phyloP scores from a whole-genome alignment of 306 rosid species.

The Medicago truncatula region DNA sequence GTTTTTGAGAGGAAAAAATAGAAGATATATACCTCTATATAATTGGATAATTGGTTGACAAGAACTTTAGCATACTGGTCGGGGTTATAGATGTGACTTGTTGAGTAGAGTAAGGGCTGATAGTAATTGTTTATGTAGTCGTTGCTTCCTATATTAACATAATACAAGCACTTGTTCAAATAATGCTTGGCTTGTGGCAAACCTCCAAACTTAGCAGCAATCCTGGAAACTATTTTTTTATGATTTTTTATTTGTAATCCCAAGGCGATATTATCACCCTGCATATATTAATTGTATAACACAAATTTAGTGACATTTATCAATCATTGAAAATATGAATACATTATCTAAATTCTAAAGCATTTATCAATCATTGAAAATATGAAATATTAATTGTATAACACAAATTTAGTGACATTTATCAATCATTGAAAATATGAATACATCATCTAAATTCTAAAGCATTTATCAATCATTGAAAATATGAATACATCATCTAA shows the following conservation, averaged over 20 bases:
- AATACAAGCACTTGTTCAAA: conserved; percentile 58
- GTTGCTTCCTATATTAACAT: conserved; percentile 58
- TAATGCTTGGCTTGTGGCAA: not conserved
- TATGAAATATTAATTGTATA: not conserved
- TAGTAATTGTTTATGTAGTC: conserved; percentile 67
- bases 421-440: not conserved
- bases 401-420: not conserved
- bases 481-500: not conserved
- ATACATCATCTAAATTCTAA: not conserved
- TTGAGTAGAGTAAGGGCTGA: conserved; percentile 38
- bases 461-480: not conserved
- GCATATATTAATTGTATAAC: not conserved
- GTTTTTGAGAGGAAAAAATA: not conserved
- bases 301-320: not conserved
- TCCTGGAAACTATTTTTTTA: not conserved
- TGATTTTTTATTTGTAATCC: conserved; percentile 51
- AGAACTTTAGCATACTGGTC: conserved; percentile 49
- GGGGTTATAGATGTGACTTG: conserved; percentile 37
- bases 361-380: not conserved
- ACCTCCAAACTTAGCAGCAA: conserved; percentile 17
- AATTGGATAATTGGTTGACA: not conserved
- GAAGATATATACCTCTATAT: conserved; percentile 45
- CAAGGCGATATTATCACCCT: conserved; percentile 52
- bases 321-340: not conserved
- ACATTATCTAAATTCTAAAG: not conserved